phyloP scores from a whole-genome alignment of 2,329 filamentous ascomycete genomes.

The Aspergillus chevalieri region DNA sequence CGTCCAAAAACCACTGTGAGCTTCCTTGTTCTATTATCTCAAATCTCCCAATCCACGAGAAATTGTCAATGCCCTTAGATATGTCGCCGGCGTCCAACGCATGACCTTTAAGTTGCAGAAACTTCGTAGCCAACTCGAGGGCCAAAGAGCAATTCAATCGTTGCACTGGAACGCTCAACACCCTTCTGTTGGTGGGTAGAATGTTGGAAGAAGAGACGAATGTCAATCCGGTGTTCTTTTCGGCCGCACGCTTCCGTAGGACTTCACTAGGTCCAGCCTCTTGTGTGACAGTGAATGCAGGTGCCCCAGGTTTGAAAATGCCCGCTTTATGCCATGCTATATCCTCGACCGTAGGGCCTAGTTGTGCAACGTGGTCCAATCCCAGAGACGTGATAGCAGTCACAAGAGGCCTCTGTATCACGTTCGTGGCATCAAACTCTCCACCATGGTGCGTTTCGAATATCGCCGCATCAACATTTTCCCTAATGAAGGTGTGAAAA shows the following conservation, averaged over 20 bases:
- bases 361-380: slow-evolving; percentile 60
- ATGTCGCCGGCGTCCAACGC: slow-evolving; percentile 18
- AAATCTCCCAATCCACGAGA: slow-evolving; percentile 31
- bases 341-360: slow-evolving; percentile 58
- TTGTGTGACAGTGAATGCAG: slow-evolving; percentile 55
- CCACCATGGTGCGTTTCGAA: slow-evolving; percentile 66
- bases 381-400: slow-evolving; percentile 61
- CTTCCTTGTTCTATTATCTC: slow-evolving; percentile 20
- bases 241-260: slow-evolving; percentile 46
- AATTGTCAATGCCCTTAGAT: slow-evolving; percentile 16
- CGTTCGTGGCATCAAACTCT: slow-evolving; percentile 63
- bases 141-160: slow-evolving; percentile 28
- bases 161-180: slow-evolving; percentile 22
- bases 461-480: slow-evolving; percentile 57
- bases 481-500: slow-evolving; percentile 60
- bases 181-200: slow-evolving; percentile 7
- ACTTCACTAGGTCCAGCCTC: slow-evolving; percentile 42
- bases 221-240: slow-evolving; percentile 46
- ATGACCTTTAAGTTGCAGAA: slow-evolving; percentile 17
- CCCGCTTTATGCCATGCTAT: slow-evolving; percentile 72
- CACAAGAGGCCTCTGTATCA: slow-evolving; percentile 53
- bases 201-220: slow-evolving; percentile 31
- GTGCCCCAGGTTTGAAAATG: slow-evolving; percentile 57
- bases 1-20: slow-evolving; percentile 36
- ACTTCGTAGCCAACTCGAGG: slow-evolving; percentile 15